Evolutionary conservation across 192 early-diverging fungal genomes (phyloP), one percentile per base, ranked within the genome.

Genomic region (Backusella tuberculispora): DNA sequence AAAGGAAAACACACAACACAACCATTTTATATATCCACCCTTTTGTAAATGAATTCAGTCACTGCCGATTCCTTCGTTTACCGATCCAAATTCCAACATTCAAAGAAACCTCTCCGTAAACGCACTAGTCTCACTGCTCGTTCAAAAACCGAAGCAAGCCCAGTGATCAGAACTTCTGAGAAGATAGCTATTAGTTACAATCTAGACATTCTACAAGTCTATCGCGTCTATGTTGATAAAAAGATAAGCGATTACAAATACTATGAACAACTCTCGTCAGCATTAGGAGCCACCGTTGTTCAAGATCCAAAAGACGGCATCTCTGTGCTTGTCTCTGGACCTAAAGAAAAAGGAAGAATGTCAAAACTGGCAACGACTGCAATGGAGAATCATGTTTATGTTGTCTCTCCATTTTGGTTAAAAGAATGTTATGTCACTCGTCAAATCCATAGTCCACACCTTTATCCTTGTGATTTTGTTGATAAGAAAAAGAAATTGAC

Each of bases 381-480:
- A 4, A 2, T 44, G 24, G n/a, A 69, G 15, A 15, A 43, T 34
- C 21, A 34, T 47, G 44, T 69, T 5, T 17, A 21, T 9, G 44
- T 24, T n/a, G 42, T 69, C 14, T 37, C 68, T 15, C 68, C 68
- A 24, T 4, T 15, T 17, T 69, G 68, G 68, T 6, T 69, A 34
- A 43, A 15, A 5, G 21, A n/a, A 5, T 69, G 68, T 13, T 69
- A 69, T 37, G 45, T 17, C 14, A 46, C 43, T 3, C 10, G 26
- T 15, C 5, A 0, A 26, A 6, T 29, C 29, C 24, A 43, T 0
- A 12, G 17, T 6, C 44, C 45, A 6, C 13, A 24, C 24, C 68
- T 44, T 15, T 69, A 24, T 47, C 68, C 68, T 1, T 69, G 24
- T 46, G 43, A 46, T 17, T 26, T 45, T 13, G 29, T 46, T 29